Percentiles rank a stretch among this genome's conserved stretches.
Conservation (phyloP, 2,329 filamentous ascomycete genomes). For the Pyrenophora teres region DNA sequence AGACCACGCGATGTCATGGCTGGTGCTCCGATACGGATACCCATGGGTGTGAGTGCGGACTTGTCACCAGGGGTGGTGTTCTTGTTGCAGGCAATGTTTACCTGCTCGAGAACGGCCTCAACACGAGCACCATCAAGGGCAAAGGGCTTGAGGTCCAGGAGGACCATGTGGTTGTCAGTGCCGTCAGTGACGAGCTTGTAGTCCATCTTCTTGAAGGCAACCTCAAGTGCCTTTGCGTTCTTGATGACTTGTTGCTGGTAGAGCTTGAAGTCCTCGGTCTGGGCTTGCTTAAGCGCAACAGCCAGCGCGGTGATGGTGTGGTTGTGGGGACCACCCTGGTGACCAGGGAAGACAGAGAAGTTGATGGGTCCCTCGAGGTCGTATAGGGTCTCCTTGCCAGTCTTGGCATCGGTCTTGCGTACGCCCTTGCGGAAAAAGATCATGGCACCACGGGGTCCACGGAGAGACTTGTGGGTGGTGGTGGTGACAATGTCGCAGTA, state of each 20-base stretch:
- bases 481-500: conserved; percentile 95
- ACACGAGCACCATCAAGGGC: conserved; percentile 91
- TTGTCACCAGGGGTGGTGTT: conserved; percentile 96
- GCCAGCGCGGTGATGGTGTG: conserved; percentile 98
- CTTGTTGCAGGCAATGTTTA: conserved; percentile 99
- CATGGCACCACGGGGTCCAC: conserved; percentile 92
- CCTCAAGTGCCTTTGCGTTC: conserved; percentile 91
- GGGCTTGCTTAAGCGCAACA: conserved; percentile 93
- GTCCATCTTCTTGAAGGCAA: conserved; percentile 66
- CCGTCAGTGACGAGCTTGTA: conserved; percentile 96
- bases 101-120: conserved; percentile 93
- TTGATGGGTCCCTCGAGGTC: conserved; percentile 96
- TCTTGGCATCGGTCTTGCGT: conserved; percentile 79
- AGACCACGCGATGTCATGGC: conserved; percentile 99
- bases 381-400: conserved; percentile 82
- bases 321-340: conserved; percentile 98
- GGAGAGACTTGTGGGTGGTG: conserved; percentile 95
- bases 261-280: conserved; percentile 84
- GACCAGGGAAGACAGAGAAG: conserved; percentile 97
- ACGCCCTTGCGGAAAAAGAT: conserved; percentile 98
- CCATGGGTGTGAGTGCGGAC: conserved; percentile 89
- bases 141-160: conserved; percentile 88
- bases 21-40: conserved; percentile 90
- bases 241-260: conserved; percentile 92
- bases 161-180: conserved; percentile 97